phyloP scores from a whole-genome alignment of 2,329 filamentous ascomycete genomes.

The Tolypocladium tundrense region DNA sequence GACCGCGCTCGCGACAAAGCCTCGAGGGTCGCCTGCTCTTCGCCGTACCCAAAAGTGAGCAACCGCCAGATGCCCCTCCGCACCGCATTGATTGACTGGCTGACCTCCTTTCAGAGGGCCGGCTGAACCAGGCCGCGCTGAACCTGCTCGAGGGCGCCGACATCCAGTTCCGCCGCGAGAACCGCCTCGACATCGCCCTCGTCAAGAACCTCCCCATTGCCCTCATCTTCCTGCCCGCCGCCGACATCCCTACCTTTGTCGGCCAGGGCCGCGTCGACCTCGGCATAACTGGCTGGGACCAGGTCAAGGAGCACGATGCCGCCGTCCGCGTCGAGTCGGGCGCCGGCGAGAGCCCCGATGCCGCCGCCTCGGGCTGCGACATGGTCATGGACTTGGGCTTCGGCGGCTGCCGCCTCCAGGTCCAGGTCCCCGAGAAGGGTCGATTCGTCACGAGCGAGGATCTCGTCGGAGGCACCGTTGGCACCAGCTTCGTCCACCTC shows the following conservation, averaged over 20 bases:
- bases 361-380: conserved; percentile 55
- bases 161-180: conserved; percentile 92
- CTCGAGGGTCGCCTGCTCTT: conserved; percentile 89
- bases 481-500: conserved; percentile 87
- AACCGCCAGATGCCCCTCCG: background rate
- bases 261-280: conserved; percentile 89
- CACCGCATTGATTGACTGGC: background rate
- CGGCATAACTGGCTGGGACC: conserved; percentile 89
- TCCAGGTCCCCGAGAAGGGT: conserved; percentile 91
- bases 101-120: conserved; percentile 58
- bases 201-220: conserved; percentile 96
- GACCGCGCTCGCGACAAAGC: conserved; percentile 31
- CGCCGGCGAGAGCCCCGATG: conserved; percentile 35
- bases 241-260: conserved; percentile 95
- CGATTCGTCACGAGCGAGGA: conserved; percentile 58
- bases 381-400: conserved; percentile 88
- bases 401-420: conserved; percentile 83
- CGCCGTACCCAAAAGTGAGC: conserved; percentile 93
- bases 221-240: conserved; percentile 91
- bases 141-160: conserved; percentile 90
- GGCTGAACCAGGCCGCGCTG: conserved; percentile 76
- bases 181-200: conserved; percentile 89
- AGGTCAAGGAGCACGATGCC: conserved; percentile 83
- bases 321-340: conserved; percentile 39
- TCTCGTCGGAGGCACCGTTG: conserved; percentile 84